Base-by-base conservation (phyloP, 116 monocot species). In the Zostera marina region DNA sequence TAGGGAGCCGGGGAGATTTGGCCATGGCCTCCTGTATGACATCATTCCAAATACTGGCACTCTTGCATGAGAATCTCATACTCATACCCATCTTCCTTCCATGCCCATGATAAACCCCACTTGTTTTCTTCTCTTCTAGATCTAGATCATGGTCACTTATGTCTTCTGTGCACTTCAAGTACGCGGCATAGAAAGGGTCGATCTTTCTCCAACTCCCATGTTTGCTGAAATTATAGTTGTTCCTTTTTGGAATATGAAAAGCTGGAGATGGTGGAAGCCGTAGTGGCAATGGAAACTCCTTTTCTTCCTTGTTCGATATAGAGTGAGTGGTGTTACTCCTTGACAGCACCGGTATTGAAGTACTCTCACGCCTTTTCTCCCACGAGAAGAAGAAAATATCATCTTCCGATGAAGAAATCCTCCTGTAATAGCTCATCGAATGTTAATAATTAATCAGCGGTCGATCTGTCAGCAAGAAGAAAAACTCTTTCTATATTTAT, bases 41-140 rank as follows among this genome's bases (percentile, higher is more conserved):
- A 8, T 45, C 60, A n/a, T n/a, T 20, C 42, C 21, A 22, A 11
- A 22, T 19, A 9, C 23, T 39, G 23, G 9, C 24, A 20, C 60
- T 45, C 45, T 45, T 61, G 41, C 60, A 61, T 5, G 60, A 61
- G 11, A 61, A 46, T 23, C 60, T n/a, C 60, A 58, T 41, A 19
- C 59, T 42, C 59, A 20, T 13, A 9, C 14, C 16, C 22, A 42
- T 9, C 58, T 13, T 25, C 58, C 58, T 17, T 13, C 40, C 13
- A 41, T n/a, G 1, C 4, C 40, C 13, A 41, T n/a, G 1, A 40
- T 16, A 17, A 14, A 3, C 19, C 17, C 41, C 58, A 40, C 58
- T 57, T 40, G 12, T 41, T 15, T 41, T 17, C 41, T 41, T 15
- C 58, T 58, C 12, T 15, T 58, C 23, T 5, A 8, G 8, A 9